Percentiles rank a stretch among this genome's conserved stretches.
phyloP scores from a whole-genome alignment of 2,329 filamentous ascomycete genomes.

The Hymenoscyphus albidus region DNA sequence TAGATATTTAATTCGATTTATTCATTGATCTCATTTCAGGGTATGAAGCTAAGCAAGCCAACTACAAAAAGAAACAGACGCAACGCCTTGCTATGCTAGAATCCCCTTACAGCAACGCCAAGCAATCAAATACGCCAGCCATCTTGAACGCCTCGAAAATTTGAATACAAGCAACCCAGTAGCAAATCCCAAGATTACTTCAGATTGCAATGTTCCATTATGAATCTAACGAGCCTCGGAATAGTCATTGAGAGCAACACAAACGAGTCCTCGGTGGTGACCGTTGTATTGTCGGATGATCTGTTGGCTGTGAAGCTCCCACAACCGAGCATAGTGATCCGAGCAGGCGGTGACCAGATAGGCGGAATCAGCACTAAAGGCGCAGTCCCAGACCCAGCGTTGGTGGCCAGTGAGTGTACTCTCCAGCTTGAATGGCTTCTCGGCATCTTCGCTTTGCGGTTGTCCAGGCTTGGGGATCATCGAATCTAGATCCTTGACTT shows the following conservation, averaged over 20 bases:
- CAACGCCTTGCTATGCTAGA: neutral
- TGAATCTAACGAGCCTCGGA: conserved; percentile 27
- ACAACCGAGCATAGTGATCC: conserved; percentile 69
- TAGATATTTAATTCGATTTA: neutral
- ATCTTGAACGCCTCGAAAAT: neutral
- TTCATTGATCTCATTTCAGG: neutral
- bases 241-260: conserved; percentile 68
- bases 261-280: conserved; percentile 65
- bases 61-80: neutral
- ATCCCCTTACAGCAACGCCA: neutral
- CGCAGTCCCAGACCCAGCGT: conserved; percentile 77
- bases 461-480: conserved; percentile 35
- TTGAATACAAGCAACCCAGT: too few relatives aligned
- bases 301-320: conserved; percentile 65
- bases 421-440: conserved; percentile 58
- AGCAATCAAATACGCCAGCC: neutral
- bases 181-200: too few relatives aligned
- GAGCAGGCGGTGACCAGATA: conserved; percentile 72
- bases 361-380: conserved; percentile 69
- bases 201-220: neutral
- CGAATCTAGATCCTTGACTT: conserved; percentile 67
- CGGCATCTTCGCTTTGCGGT: conserved; percentile 39
- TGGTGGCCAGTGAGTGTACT: conserved; percentile 69
- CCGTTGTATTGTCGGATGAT: conserved; percentile 75
- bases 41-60: neutral